These are phyloP conservation scores for Moricandia moricandioides DNA, from an alignment of 345 rosid species.

Conservation along the genomic window DNA sequence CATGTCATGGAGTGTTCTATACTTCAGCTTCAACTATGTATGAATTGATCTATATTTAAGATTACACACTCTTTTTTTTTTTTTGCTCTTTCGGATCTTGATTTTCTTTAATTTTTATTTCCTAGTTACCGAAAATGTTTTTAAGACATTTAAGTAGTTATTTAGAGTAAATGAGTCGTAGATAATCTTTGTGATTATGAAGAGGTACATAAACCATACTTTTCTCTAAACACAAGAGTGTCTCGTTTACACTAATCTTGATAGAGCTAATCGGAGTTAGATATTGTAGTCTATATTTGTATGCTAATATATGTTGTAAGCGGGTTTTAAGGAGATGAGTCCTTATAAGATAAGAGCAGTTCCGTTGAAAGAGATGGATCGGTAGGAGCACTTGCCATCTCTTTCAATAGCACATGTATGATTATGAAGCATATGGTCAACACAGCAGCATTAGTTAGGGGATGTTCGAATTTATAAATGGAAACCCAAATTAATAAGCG, in stretches of 20 bases:
- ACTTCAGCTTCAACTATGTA: neutral
- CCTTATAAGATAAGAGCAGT: neutral
- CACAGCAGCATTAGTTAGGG: neutral
- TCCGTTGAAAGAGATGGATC: constrained; percentile 24
- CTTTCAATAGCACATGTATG: constrained; percentile 10
- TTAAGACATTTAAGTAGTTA: neutral
- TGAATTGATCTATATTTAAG: neutral
- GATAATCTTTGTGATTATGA: neutral
- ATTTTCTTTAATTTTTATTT: neutral
- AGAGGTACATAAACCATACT: constrained; percentile 7
- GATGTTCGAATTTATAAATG: neutral
- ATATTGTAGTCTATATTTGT: neutral
- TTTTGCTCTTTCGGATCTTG: neutral
- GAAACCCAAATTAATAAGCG: neutral
- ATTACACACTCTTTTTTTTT: neutral
- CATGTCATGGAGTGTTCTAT: constrained; percentile 11
- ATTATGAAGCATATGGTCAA: constrained; percentile 21
- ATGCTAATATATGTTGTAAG: neutral
- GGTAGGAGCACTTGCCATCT: constrained; percentile 10
- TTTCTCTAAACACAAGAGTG: constrained; percentile 3
- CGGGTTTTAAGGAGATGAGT: neutral
- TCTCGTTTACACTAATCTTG: neutral
- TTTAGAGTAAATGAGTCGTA: neutral
- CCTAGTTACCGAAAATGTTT: neutral
- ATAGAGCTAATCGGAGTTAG: neutral